These are phyloP conservation scores for Psilocybe cubensis DNA, from an alignment of 768 basidiomycete genomes.

Conservation along the genomic window DNA sequence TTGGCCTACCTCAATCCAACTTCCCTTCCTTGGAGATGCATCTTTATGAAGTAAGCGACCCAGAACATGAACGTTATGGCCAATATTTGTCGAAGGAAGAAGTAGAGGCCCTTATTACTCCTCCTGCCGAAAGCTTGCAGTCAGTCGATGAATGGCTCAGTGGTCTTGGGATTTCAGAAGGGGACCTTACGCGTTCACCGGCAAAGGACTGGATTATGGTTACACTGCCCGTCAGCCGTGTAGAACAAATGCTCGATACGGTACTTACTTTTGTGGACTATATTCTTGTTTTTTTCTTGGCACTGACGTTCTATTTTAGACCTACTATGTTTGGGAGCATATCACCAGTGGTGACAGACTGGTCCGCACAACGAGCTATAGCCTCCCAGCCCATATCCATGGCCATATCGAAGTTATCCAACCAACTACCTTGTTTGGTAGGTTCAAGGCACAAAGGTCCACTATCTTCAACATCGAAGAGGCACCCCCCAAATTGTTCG, in stretches of 20 bases:
- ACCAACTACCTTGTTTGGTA: conserved; percentile 68
- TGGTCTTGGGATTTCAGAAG: conserved; percentile 53
- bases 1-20: conserved; percentile 58
- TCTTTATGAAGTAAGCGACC: conserved; percentile 62
- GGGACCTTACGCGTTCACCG: conserved; percentile 55
- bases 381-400: conserved; percentile 61
- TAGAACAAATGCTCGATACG: conserved; percentile 74
- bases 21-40: conserved; percentile 53
- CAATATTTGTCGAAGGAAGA: conserved; percentile 65
- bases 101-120: conserved; percentile 63
- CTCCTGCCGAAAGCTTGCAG: conserved; percentile 53
- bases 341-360: conserved; percentile 52
- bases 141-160: conserved; percentile 66
- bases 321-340: conserved; percentile 67
- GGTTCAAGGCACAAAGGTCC: conserved; percentile 31
- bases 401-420: conserved; percentile 69
- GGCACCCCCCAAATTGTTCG: conserved; percentile 14
- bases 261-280: conserved; percentile 36
- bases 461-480: conserved; percentile 33
- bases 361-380: conserved; percentile 71
- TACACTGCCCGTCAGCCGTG: conserved; percentile 57
- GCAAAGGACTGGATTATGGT: conserved; percentile 74
- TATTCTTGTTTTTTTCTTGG: not conserved
- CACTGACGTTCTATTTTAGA: conserved; percentile 36
- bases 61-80: conserved; percentile 56